Conservation (phyloP, 2,329 filamentous ascomycete genomes). For the Colletotrichum liaoningense region DNA sequence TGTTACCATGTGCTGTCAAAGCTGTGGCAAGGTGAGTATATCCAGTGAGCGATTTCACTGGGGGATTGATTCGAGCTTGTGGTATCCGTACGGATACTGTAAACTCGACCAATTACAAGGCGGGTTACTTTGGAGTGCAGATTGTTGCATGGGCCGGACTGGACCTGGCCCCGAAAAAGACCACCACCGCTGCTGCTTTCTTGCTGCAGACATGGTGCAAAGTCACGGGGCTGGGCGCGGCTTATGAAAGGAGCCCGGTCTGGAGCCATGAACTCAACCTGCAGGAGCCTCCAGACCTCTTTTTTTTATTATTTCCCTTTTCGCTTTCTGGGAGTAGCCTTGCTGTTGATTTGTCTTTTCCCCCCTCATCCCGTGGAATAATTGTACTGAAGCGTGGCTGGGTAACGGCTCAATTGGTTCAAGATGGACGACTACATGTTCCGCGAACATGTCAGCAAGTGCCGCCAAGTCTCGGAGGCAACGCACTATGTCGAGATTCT, state of each 20-base stretch:
- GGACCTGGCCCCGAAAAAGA: conserved; percentile 8
- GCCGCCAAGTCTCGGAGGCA: conserved; percentile 60
- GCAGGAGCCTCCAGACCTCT: conserved; percentile 31
- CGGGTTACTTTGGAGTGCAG: conserved; percentile 7
- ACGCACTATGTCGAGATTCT: conserved; percentile 69
- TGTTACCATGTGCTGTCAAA: not conserved
- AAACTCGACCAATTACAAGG: conserved; percentile 13
- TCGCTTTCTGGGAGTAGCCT: conserved; percentile 6
- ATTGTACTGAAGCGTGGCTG: not conserved
- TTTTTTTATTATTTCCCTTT: not conserved
- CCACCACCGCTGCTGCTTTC: not conserved
- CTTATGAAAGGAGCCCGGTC: conserved; percentile 34
- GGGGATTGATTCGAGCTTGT: not conserved
- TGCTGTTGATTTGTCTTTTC: not conserved
- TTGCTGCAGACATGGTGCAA: conserved; percentile 23
- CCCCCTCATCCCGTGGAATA: not conserved
- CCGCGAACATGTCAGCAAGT: conserved; percentile 57
- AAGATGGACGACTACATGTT: conserved; percentile 72
- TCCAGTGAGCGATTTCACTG: conserved; percentile 12
- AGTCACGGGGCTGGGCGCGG: conserved; percentile 36
- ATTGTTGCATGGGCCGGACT: conserved; percentile 26
- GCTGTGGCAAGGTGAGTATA: conserved; percentile 12
- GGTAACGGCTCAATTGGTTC: conserved; percentile 13
- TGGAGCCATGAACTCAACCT: conserved; percentile 29
- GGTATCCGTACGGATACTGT: not conserved